phyloP scores from a whole-genome alignment of 202 grass and related monocot genomes.

The Hordeum pubiflorum region DNA sequence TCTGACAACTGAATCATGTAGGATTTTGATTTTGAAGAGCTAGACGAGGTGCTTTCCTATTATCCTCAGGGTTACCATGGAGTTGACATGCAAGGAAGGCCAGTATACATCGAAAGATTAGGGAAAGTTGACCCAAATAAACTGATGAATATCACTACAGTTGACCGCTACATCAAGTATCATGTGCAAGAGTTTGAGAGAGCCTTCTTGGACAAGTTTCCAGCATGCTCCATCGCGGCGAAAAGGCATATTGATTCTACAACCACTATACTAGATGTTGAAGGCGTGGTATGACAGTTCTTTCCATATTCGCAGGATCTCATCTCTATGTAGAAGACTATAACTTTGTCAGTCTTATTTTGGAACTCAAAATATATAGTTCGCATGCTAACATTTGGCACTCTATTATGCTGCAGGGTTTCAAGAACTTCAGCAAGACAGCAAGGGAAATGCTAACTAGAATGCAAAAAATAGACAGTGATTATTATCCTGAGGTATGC shows the following conservation, averaged over 20 bases:
- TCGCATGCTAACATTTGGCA: not conserved
- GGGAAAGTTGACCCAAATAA: conserved; percentile 89
- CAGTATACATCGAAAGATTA: conserved; percentile 82
- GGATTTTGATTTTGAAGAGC: conserved; percentile 89
- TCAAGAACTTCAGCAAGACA: conserved; percentile 96
- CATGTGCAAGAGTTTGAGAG: conserved; percentile 97
- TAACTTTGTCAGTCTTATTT: not conserved
- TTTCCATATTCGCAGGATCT: conserved; percentile 11
- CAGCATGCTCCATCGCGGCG: conserved; percentile 73
- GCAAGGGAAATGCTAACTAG: conserved; percentile 82
- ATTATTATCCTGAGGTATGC: conserved; percentile 94
- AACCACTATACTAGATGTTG: conserved; percentile 87
- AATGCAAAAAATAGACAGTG: conserved; percentile 97
- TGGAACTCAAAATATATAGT: not conserved
- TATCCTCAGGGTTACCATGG: conserved; percentile 98
- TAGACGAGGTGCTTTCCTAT: conserved; percentile 67
- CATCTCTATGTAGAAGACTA: conserved; percentile 5
- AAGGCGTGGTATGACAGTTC: conserved; percentile 79
- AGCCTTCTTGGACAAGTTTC: conserved; percentile 68
- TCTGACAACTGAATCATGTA: conserved; percentile 22
- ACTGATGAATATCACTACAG: conserved; percentile 76
- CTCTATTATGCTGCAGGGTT: conserved; percentile 42
- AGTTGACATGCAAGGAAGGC: conserved; percentile 89
- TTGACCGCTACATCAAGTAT: conserved; percentile 94
- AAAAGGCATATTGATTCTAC: conserved; percentile 87